Conservation (phyloP, 352 stramenopile species). For the Phytophthora meadii region DNA sequence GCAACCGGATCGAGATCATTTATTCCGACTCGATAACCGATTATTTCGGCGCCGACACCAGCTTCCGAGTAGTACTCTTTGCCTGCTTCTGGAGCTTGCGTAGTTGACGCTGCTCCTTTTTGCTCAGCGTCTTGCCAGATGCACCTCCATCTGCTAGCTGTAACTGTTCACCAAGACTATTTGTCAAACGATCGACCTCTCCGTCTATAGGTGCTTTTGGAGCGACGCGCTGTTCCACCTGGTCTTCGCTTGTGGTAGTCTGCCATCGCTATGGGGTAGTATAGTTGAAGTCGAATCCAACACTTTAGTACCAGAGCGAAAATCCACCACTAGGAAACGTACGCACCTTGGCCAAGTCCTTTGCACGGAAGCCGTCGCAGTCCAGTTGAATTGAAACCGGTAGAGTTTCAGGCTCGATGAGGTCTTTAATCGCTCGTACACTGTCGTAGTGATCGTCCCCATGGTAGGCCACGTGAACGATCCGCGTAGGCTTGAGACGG, state of each 20-base stretch:
- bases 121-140: conserved; percentile 38
- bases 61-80: conserved; percentile 16
- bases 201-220: conserved; percentile 19
- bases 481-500: conserved; percentile 45
- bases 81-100: conserved; percentile 38
- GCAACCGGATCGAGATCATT: conserved; percentile 19
- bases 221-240: conserved; percentile 14
- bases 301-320: conserved; percentile 15
- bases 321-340: conserved; percentile 17
- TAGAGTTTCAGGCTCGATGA: conserved; percentile 31
- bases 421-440: conserved; percentile 59
- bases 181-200: conserved; percentile 21
- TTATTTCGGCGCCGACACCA: conserved; percentile 24
- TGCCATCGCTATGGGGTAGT: conserved; percentile 37
- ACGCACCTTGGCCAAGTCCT: conserved; percentile 71
- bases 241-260: conserved; percentile 10
- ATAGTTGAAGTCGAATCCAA: conserved; percentile 4
- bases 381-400: conserved; percentile 63
- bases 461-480: conserved; percentile 75
- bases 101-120: conserved; percentile 55
- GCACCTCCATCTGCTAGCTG: conserved; percentile 19
- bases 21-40: conserved; percentile 16
- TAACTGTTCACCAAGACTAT: conserved; percentile 28
- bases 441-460: conserved; percentile 88
- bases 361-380: conserved; percentile 60